Evolutionary conservation across 257 asterid genomes (phyloP).

Genomic region (Gardenia jasminoides): DNA sequence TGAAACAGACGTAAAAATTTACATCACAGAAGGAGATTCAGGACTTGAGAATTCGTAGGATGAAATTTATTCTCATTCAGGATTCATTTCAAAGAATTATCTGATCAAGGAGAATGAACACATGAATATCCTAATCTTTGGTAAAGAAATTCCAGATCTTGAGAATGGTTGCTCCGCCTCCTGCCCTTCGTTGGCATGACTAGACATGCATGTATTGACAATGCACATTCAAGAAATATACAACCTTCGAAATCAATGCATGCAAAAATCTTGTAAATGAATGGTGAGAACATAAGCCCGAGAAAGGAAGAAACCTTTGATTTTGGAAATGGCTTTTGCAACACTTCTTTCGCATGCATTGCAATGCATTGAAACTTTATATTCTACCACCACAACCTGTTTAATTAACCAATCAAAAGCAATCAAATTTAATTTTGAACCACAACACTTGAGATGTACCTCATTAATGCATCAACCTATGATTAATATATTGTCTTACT

Average conservation of each 20-base stretch:
- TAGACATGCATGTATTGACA: neutral
- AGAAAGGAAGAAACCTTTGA: conserved; percentile 53
- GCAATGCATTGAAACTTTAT: conserved; percentile 72
- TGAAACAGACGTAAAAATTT: neutral
- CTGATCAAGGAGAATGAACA: too few relatives aligned
- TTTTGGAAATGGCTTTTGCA: conserved; percentile 59
- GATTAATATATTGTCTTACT: conserved; percentile 6
- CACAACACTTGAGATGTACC: neutral
- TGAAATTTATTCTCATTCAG: neutral
- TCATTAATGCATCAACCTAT: neutral
- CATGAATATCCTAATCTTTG: too few relatives aligned
- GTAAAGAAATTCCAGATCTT: neutral
- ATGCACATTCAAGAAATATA: neutral
- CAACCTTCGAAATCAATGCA: neutral
- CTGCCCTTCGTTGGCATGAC: too few relatives aligned
- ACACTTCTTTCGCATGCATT: conserved; percentile 82
- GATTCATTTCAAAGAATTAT: neutral
- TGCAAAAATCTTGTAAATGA: neutral
- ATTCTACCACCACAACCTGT: conserved; percentile 59
- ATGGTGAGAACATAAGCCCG: neutral
- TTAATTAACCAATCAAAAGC: neutral
- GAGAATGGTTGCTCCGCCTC: neutral
- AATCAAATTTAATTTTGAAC: neutral
- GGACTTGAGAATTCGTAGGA: neutral
- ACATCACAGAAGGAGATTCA: neutral